Evolutionary conservation across 495 filamentous ascomycete genomes (phyloP), one percentile per base, ranked within the genome.

Genomic region (Xylaria nigripes): DNA sequence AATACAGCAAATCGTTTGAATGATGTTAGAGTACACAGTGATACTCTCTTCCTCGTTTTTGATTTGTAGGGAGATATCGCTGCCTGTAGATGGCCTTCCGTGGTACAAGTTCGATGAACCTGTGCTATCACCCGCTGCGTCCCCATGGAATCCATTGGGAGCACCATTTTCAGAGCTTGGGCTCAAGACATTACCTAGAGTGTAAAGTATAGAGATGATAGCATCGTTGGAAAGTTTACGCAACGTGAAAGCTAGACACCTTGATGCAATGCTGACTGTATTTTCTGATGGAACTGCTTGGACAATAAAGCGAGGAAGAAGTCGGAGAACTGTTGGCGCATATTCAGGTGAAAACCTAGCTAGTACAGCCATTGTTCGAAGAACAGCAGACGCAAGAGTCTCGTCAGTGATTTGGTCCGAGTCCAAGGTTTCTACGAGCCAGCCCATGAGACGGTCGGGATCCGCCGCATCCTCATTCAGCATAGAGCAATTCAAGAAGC

Each of bases 161-260:
- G 61, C 54, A 9, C 66, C 64, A 18, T 67, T 61, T n/a, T 84
- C 77, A 30, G 71, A 68, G 22, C 75, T 79, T 6, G 89, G 82
- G 62, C 89, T 93, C 25, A 98, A 68, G 9, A 93, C 85, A 67
- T 98, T 97, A 15, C 93, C 94, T 50, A 98, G 74, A 1, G 90
- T 90, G 69, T 97, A 97, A 9, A 98, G 72, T 2, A 90, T 96
- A 5, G 90, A 94, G 59, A 98, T 97, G 25, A 94, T 81, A 24
- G 88, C 85, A 76, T 98, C 93, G 61, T 94, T 86, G 5, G 94
- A 91, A 6, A 96, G 79, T 54, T 85, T 76, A 47, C 81, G 82
- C 47, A 97, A 70, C 46, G 94, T 76, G 50, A 82, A 86, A 3
- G 89, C 87, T 43, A 98, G 76, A 63, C 86, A 91, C 46, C 81